Base-by-base conservation (phyloP, 2,329 filamentous ascomycete species). In the Fusarium staphyleae region DNA sequence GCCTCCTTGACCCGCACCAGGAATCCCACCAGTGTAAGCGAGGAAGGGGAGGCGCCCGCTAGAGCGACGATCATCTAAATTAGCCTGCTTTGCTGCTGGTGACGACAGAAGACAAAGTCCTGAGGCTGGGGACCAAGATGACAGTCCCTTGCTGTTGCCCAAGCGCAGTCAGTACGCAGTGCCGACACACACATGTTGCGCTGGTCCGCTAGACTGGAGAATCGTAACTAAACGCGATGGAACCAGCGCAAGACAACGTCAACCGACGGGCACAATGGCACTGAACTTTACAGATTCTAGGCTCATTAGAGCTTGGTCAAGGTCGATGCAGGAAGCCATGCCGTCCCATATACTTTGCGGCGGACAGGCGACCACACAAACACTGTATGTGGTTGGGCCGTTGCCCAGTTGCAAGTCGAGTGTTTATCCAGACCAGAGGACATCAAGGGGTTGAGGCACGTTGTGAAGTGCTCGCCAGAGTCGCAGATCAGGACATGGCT, bases 31-130 rank as follows among this genome's bases (percentile, higher is more conserved):
- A 66, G 45, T 61, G 62, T 63, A 67, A 66, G 64, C 65, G 65
- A 67, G 65, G 64, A 64, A 67, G 60, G 64, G 63, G 60, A 67
- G 62, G 62, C 62, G 65, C 60, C 63, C 62, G 65, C 66, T 68
- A 68, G 63, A 53, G 56, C 65, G 65, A 59, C 63, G 66, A 68
- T 68, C 66, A 66, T 66, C 22, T 56, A 60, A 57, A 64, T 66
- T 68, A 68, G 65, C 63, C 62, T 64, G 60, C 57, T 62, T 56
- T n/a, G n/a, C n/a, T 50, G 45, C 55, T 48, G 55, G 43, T 66
- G 54, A 65, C 56, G 59, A 60, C 44, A 62, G 50, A 52, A 41
- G 44, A 52, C 42, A 33, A 46, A 42, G 30, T 49, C 29, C 11
- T 29, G 14, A 12, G 16, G 45, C 34, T 35, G 49, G 45, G 56